phyloP scores from a whole-genome alignment of 148 eudicot species.

The Rhododendron simsii region DNA sequence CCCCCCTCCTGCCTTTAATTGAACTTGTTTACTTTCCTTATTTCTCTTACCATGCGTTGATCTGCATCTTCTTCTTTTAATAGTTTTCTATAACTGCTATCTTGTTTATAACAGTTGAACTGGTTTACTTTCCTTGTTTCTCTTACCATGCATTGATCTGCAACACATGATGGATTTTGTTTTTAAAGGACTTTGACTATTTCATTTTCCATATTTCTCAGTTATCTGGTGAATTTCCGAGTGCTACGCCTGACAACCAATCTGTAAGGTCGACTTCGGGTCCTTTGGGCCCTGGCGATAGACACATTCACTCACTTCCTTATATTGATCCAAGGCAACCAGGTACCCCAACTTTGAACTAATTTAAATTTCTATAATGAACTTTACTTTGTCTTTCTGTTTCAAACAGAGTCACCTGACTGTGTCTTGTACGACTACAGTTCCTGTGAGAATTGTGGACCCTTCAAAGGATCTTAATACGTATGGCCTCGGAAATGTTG shows the following conservation, averaged over 20 bases:
- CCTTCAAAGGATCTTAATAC: slow-evolving; percentile 94
- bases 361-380: not conserved
- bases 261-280: slow-evolving; percentile 94
- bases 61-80: not conserved
- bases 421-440: slow-evolving; percentile 36
- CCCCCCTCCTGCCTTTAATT: not conserved
- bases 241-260: slow-evolving; percentile 70
- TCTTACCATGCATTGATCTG: slow-evolving; percentile 1
- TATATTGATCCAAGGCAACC: slow-evolving; percentile 90
- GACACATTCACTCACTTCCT: slow-evolving; percentile 70
- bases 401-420: not conserved
- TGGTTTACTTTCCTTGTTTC: not conserved
- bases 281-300: slow-evolving; percentile 77
- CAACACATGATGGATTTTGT: not conserved
- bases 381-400: not conserved
- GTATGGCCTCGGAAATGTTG: slow-evolving; percentile 88
- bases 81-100: not conserved
- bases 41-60: too few relatives aligned
- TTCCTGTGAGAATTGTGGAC: slow-evolving; percentile 93
- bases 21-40: not conserved
- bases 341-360: slow-evolving; percentile 31
- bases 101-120: not conserved
- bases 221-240: slow-evolving; percentile 93
- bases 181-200: not conserved
- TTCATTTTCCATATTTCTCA: slow-evolving; percentile 22